phyloP scores from a whole-genome alignment of 352 stramenopile genomes.

The Pythium aphanidermatum region DNA sequence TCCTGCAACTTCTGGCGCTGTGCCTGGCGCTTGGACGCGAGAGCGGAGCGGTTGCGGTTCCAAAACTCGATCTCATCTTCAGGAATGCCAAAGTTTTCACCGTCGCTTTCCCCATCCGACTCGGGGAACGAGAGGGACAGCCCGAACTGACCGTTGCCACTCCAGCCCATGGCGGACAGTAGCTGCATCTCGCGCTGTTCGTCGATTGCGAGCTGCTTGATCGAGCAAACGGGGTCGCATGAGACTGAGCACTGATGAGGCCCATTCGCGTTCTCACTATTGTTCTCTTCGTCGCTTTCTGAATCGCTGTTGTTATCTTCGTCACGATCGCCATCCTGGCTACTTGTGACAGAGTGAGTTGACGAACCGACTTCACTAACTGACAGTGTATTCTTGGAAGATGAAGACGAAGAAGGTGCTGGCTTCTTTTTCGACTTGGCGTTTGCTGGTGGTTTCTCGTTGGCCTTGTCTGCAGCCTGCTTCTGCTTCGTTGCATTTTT shows the following conservation, averaged over 20 bases:
- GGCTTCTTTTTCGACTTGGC: constrained; percentile 10
- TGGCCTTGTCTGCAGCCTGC: constrained; percentile 35
- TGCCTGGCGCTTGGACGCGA: constrained; percentile 68
- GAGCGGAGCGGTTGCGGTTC: constrained; percentile 73
- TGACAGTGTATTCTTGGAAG: constrained; percentile 13
- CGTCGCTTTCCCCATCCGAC: constrained; percentile 66
- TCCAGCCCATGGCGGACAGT: constrained; percentile 83
- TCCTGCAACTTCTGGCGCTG: constrained; percentile 83
- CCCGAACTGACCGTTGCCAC: constrained; percentile 48
- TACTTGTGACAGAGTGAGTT: constrained; percentile 27
- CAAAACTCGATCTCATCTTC: constrained; percentile 84
- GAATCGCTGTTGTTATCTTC: constrained; percentile 37
- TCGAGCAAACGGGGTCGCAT: constrained; percentile 45
- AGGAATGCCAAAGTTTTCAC: constrained; percentile 74
- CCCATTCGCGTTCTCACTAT: constrained; percentile 6
- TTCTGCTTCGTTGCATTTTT: constrained; percentile 76
- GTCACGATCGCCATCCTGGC: constrained; percentile 23
- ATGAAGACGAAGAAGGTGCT: constrained; percentile 9
- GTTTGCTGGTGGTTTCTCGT: too few relatives aligned
- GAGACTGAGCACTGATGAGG: constrained; percentile 41
- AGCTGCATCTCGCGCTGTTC: constrained; percentile 70
- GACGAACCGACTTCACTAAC: constrained; percentile 22
- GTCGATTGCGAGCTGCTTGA: constrained; percentile 49
- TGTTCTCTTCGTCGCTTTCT: constrained; percentile 24
- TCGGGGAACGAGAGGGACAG: constrained; percentile 61